Base-by-base conservation (phyloP, 1,284 basidiomycete genomes). In the Boletus semigastroideus region DNA sequence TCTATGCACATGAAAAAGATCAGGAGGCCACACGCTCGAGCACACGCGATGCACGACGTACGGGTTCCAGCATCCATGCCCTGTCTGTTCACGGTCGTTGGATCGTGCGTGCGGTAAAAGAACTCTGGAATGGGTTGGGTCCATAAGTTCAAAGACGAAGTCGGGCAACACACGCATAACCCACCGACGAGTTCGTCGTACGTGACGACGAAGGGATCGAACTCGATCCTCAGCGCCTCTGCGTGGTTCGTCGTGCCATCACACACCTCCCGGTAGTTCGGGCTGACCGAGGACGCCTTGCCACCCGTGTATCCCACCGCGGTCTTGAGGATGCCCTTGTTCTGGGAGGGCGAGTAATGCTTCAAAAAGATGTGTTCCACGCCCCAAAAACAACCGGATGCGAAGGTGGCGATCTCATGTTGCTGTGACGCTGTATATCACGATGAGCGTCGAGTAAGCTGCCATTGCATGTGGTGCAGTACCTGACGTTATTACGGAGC, bases 41-140 rank as follows among this genome's bases (percentile, higher is more conserved):
- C 14, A 8, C 25, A 12, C 34, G 16, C 4, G 6, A 22, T 17
- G 34, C 13, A 20, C 11, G 25, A 52, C 89, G 64, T 66, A 92
- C 91, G 92, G 20, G 83, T 83, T 27, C 93, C 93, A 2, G 62
- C 65, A 63, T 95, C 92, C 1, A 70, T 78, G 16, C 93, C 93
- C 67, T 95, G 93, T 16, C 77, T 72, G 69, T 95, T 84, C 44
- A 79, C 65, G 0, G 90, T 92, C 22, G 94, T 97, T 2, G 96
- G 93, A 64, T 98, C 94, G 67, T 99, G 96, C 0, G 92, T 95
- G 42, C 95, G 83, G 69, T 92, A 95, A 72, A 95, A 94, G 76
- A 94, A 94, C 72, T 96, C 93, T 85, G 67, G 5, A n/a, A n/a
- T n/a, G n/a, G n/a, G n/a, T n/a, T n/a, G n/a, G n/a, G n/a, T n/a